Evolutionary conservation across 1,284 basidiomycete genomes (phyloP), one percentile per base, ranked within the genome.

Genomic region (Tilletia caries): DNA sequence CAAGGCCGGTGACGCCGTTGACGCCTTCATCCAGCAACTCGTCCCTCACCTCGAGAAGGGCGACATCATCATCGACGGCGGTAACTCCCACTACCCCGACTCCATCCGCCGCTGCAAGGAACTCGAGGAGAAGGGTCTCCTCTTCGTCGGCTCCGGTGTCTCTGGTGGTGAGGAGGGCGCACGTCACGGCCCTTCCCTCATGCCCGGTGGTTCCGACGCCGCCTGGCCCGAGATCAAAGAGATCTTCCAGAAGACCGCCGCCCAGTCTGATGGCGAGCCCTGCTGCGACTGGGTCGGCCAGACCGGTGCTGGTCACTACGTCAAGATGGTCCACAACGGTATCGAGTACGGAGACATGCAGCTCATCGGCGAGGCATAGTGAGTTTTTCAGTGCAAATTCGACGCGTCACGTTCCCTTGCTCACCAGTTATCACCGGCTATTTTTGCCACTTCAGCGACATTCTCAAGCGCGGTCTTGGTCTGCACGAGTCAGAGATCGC

Each of bases 241-340:
- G 75, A 99, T 99, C 83, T 98, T 98, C 90, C 96, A 99, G 87
- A 92, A 92, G 85, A 92, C 93, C 67, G 90, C 96, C 76, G 96
- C 96, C 72, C 93, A 98, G 85, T 93, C 92, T 75, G 88, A 94
- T 71, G 93, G 93, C 76, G 92, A 95, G 84, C 94, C 96, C 66
- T 98, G 96, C 88, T 98, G 95, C 85, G 96, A 98, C 87, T 99
- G 96, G 96, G 95, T 99, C 83, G 96, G 96, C 69, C 91, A 93
- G 85, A 91, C 89, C 74, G 96, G 95, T 78, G 88, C 94, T 58
- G 92, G 93, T 64, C 93, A 95, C 88, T 95, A 94, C 84, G 92
- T 95, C 84, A 97, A 96, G 89, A 95, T 98, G 95, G 96, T 98
- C 74, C 96, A 97, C 89, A 97, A 97, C 82, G 94, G 92, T 90